Conservation (phyloP, 305 asterid species). For the Striga hermonthica region DNA sequence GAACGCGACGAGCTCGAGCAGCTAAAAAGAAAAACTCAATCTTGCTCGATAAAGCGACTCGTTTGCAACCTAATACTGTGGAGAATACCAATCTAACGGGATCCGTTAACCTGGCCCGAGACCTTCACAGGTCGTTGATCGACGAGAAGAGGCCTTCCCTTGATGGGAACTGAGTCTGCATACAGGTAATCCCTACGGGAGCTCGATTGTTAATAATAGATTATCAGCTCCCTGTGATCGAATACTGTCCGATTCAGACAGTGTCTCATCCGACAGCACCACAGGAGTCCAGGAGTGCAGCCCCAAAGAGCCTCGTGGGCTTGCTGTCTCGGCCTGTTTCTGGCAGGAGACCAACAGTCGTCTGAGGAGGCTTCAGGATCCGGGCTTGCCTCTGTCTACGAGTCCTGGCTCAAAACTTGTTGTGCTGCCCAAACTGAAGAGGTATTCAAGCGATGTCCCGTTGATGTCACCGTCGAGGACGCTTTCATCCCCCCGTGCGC, state of each 20-base stretch:
- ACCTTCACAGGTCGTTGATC: too few relatives aligned
- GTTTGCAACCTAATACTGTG: too few relatives aligned
- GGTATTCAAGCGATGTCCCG: slow-evolving; percentile 47
- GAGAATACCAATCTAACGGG: slow-evolving; percentile 50
- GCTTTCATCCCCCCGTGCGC: slow-evolving; percentile 67
- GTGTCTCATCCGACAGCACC: slow-evolving; percentile 94
- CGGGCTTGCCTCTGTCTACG: slow-evolving; percentile 62
- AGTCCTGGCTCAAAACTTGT: slow-evolving; percentile 73
- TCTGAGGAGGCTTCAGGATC: slow-evolving; percentile 88
- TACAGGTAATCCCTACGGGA: slow-evolving; percentile 50
- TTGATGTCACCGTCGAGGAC: slow-evolving; percentile 55
- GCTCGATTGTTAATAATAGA: slow-evolving; percentile 47
- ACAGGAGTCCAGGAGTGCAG: slow-evolving; percentile 66
- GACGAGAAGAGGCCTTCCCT: too few relatives aligned
- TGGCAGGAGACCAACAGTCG: slow-evolving; percentile 97
- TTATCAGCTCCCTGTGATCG: slow-evolving; percentile 27
- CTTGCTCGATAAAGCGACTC: too few relatives aligned
- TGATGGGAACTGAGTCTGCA: too few relatives aligned
- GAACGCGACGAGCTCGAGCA: too few relatives aligned
- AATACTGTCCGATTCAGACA: slow-evolving; percentile 82
- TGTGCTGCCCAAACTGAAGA: slow-evolving; percentile 56
- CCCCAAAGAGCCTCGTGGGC: slow-evolving; percentile 57
- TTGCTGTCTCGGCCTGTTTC: slow-evolving; percentile 71
- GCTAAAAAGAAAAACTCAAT: too few relatives aligned
- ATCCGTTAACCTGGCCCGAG: too few relatives aligned